A percentile compares a stretch with the other conserved stretches of the same genome.
Conservation (phyloP, 352 stramenopile genomes). For the Phytophthora pisi region DNA sequence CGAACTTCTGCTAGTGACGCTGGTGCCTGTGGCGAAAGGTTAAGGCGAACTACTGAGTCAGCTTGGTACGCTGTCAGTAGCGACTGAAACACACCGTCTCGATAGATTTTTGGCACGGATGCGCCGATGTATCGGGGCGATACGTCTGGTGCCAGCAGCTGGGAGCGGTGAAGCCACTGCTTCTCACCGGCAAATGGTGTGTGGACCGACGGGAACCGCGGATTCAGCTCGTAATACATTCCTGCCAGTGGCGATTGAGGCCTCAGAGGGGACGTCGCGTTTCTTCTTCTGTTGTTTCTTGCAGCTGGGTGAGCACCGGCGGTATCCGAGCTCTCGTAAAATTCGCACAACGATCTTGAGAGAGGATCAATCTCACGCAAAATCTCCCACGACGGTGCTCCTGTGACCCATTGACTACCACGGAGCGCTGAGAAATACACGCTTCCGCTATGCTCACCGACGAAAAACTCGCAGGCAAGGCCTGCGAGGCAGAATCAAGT, state of each 20-base stretch:
- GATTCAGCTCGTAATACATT: conserved; percentile 60
- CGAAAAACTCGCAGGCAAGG: conserved; percentile 67
- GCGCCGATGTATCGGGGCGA: conserved; percentile 58
- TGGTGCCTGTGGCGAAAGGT: conserved; percentile 39
- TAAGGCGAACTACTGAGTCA: conserved; percentile 55
- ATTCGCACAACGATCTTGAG: conserved; percentile 40
- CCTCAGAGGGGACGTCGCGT: not conserved
- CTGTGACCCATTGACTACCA: conserved; percentile 55
- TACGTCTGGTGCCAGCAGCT: conserved; percentile 51
- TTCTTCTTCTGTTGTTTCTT: not conserved
- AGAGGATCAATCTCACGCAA: conserved; percentile 44
- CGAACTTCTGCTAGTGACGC: conserved; percentile 21
- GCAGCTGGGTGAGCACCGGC: not conserved
- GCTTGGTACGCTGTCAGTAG: conserved; percentile 52
- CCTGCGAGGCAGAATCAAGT: conserved; percentile 17
- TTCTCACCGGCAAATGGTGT: conserved; percentile 43
- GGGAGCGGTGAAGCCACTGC: conserved; percentile 62
- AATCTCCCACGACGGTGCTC: conserved; percentile 47
- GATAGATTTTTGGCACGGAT: conserved; percentile 63
- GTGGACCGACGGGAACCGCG: conserved; percentile 66
- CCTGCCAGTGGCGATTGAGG: conserved; percentile 2
- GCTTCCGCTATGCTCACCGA: conserved; percentile 32
- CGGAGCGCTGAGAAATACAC: conserved; percentile 53
- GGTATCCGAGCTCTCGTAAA: conserved; percentile 11
- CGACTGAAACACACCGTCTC: conserved; percentile 56